These are phyloP conservation scores for Artemisia annua DNA, from an alignment of 129 eudicot species.

Conservation along the genomic window DNA sequence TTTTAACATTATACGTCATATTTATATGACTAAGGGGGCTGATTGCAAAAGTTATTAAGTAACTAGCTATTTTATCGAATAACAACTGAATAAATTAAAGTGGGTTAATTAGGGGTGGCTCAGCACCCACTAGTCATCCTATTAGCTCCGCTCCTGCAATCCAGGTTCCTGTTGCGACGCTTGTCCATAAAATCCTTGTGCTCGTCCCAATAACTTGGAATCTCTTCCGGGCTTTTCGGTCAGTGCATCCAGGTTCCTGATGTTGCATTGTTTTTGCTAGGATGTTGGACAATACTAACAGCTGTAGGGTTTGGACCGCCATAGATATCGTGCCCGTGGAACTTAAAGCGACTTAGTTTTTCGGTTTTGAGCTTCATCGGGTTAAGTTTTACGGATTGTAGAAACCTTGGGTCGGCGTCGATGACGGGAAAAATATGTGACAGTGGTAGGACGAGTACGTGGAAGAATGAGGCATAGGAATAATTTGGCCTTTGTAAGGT, in stretches of 20 bases:
- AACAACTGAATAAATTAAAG: too few species aligned
- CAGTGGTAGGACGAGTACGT: conserved; percentile 21
- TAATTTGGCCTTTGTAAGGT: conserved; percentile 29
- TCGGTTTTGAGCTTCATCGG: conserved; percentile 30
- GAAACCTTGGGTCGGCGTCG: too few species aligned
- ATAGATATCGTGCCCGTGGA: conserved; percentile 59
- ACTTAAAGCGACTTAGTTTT: conserved; percentile 51
- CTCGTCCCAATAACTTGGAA: conserved; percentile 55
- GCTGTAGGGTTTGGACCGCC: conserved; percentile 48
- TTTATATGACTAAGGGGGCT: too few species aligned
- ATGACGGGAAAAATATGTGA: conserved; percentile 14
- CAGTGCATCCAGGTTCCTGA: conserved; percentile 39
- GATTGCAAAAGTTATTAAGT: too few species aligned
- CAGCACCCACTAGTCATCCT: too few species aligned
- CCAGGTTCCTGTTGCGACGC: conserved; percentile 54
- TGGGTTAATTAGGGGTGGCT: too few species aligned
- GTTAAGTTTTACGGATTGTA: conserved; percentile 19
- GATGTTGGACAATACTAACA: conserved; percentile 28
- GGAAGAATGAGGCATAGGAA: conserved; percentile 18
- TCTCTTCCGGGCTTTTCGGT: conserved; percentile 48
- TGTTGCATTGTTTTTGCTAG: conserved; percentile 18
- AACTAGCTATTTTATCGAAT: too few species aligned
- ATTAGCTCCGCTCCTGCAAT: too few species aligned
- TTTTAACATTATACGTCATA: too few species aligned
- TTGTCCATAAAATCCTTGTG: conserved; percentile 63